These are phyloP conservation scores for Colletotrichum sp. DNA, from an alignment of 2,329 filamentous ascomycete genomes.

Conservation along the genomic window DNA sequence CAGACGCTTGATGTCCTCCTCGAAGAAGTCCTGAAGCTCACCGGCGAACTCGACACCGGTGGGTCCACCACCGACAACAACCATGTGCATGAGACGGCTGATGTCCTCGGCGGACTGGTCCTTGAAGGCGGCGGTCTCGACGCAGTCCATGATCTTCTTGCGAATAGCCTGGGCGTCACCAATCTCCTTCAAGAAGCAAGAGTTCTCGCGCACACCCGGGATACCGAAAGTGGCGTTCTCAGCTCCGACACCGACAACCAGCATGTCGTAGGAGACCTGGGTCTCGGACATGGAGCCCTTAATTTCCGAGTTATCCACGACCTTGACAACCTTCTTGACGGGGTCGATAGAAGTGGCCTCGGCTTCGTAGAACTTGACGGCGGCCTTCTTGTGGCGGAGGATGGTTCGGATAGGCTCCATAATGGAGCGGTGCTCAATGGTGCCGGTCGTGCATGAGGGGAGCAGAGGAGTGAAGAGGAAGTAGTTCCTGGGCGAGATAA, in stretches of 20 bases:
- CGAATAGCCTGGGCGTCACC: slow-evolving; percentile 94
- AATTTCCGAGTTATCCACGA: slow-evolving; percentile 92
- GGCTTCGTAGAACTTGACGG: slow-evolving; percentile 97
- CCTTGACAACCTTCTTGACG: slow-evolving; percentile 84
- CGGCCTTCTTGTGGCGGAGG: slow-evolving; percentile 90
- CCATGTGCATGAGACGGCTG: slow-evolving; percentile 96
- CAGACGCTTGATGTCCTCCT: slow-evolving; percentile 97
- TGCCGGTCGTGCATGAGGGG: slow-evolving; percentile 95
- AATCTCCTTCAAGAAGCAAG: slow-evolving; percentile 99
- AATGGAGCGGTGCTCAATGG: slow-evolving; percentile 98
- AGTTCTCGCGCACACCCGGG: slow-evolving; percentile 91
- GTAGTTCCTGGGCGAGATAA: slow-evolving; percentile 98
- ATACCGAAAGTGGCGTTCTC: slow-evolving; percentile 99
- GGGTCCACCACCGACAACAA: slow-evolving; percentile 90
- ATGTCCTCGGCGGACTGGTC: slow-evolving; percentile 88
- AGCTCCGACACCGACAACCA: slow-evolving; percentile 94
- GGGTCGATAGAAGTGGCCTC: slow-evolving; percentile 96
- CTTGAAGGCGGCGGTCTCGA: slow-evolving; percentile 98
- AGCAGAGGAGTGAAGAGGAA: slow-evolving; percentile 99
- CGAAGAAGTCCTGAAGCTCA: slow-evolving; percentile 98
- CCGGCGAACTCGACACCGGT: slow-evolving; percentile 98
- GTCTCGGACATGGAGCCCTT: slow-evolving; percentile 83
- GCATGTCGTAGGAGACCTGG: slow-evolving; percentile 96
- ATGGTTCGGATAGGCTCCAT: slow-evolving; percentile 99
- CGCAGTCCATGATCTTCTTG: slow-evolving; percentile 99